phyloP scores from a whole-genome alignment of 1,139 yeast genomes.

The Sugiyamaella sp. region DNA sequence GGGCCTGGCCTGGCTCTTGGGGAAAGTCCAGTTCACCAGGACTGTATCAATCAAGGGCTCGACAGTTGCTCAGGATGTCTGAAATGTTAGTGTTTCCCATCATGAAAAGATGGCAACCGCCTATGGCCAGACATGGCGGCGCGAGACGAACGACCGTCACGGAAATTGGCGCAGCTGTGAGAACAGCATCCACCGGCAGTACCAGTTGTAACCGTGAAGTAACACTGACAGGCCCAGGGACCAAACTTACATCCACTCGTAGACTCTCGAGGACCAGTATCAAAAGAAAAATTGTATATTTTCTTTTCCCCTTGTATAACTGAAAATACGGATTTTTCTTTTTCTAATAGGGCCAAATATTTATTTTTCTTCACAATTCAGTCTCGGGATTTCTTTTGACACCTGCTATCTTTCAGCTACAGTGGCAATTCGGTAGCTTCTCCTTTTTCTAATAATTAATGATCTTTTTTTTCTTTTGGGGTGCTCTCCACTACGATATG shows the following conservation, averaged over 20 bases:
- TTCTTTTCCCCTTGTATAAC: constrained; percentile 1
- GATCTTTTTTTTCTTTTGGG: neutral
- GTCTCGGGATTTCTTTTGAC: neutral
- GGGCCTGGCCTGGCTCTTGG: no score
- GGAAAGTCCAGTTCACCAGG: no score
- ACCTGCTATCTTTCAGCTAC: neutral
- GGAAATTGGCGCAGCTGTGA: no score
- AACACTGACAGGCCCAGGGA: no score
- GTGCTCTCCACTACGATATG: neutral
- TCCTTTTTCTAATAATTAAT: neutral
- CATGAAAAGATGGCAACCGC: no score
- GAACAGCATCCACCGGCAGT: no score
- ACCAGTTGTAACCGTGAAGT: no score
- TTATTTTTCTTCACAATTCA: neutral
- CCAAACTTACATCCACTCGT: neutral
- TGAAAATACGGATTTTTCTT: constrained; percentile 6
- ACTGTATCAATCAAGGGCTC: no score
- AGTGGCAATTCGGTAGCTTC: neutral
- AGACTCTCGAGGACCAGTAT: constrained; percentile 11
- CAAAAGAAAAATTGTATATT: constrained; percentile 9
- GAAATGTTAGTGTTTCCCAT: no score
- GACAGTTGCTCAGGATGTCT: no score
- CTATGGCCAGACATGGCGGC: no score
- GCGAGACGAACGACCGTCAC: no score
- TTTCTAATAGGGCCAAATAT: neutral